Evolutionary conservation across 73 alveolate genomes (phyloP).

Genomic region (Paramecium octaurelia): DNA sequence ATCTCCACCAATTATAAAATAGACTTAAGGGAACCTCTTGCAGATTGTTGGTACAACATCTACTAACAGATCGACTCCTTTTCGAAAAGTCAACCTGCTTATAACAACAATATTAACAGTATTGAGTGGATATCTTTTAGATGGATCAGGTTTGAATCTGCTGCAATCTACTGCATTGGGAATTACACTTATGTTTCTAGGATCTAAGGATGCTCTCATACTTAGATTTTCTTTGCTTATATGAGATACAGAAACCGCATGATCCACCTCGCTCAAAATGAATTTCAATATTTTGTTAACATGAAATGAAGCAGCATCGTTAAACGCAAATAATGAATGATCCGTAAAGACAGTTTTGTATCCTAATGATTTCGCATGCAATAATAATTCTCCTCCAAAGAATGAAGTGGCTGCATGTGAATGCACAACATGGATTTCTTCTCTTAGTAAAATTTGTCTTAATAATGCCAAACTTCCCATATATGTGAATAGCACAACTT

Average conservation of each 20-base stretch:
- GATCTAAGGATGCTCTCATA: conserved; percentile 92
- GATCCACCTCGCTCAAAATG: conserved; percentile 88
- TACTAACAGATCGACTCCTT: conserved; percentile 98
- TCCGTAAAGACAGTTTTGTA: conserved; percentile 95
- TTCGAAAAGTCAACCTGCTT: conserved; percentile 95
- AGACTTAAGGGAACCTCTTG: conserved; percentile 83
- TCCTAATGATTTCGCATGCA: conserved; percentile 89
- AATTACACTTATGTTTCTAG: conserved; percentile 87
- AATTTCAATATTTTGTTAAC: conserved; percentile 84
- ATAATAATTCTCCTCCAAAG: conserved; percentile 72
- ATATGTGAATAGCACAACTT: conserved; percentile 42
- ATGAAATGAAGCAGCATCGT: conserved; percentile 94
- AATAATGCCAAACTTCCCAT: conserved; percentile 68
- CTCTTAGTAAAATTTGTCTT: conserved; percentile 91
- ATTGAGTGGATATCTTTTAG: conserved; percentile 82
- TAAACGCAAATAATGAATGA: conserved; percentile 98
- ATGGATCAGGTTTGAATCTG: conserved; percentile 93
- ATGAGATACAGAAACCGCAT: conserved; percentile 97
- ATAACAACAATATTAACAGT: conserved; percentile 94
- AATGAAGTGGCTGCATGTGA: conserved; percentile 96
- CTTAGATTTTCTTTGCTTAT: conserved; percentile 94
- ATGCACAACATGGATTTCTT: conserved; percentile 96
- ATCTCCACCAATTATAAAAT: conserved; percentile 97
- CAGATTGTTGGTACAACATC: conserved; percentile 98
- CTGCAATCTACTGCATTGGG: conserved; percentile 98